phyloP scores from a whole-genome alignment of 1,139 yeast genomes.

The Magnusiomyces tetraspermus region DNA sequence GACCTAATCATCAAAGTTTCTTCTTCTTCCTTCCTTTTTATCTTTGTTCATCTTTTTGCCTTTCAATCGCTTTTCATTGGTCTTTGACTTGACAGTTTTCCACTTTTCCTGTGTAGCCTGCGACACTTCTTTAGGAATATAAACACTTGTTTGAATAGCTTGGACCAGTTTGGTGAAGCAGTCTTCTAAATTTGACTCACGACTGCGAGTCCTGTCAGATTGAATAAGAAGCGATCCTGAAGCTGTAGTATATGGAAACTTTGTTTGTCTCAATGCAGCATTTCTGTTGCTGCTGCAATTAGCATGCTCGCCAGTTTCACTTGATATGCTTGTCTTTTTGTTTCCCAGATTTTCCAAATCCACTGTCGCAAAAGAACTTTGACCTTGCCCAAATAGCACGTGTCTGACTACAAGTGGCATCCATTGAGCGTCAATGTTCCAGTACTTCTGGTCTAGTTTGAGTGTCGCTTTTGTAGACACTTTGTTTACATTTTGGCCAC shows the following conservation, averaged over 20 bases:
- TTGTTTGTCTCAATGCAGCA: too few relatives aligned
- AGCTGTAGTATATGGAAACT: constrained; percentile 49
- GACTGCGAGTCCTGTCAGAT: constrained; percentile 50
- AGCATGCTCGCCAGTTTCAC: neutral
- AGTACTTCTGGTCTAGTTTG: constrained; percentile 38
- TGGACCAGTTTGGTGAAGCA: constrained; percentile 52
- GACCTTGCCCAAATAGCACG: neutral
- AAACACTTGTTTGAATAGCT: constrained; percentile 42
- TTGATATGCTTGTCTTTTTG: constrained; percentile 11
- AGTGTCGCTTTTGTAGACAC: constrained; percentile 60
- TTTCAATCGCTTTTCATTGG: constrained; percentile 43
- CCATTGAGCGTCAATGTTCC: constrained; percentile 49
- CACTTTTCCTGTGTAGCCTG: constrained; percentile 46
- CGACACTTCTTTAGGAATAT: constrained; percentile 44
- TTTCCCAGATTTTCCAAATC: constrained; percentile 13
- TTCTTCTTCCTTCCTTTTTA: constrained; percentile 44
- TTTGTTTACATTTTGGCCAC: constrained; percentile 91
- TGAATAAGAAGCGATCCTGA: constrained; percentile 50
- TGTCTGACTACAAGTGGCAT: constrained; percentile 45
- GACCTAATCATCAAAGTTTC: constrained; percentile 12
- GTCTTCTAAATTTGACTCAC: constrained; percentile 48
- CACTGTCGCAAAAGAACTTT: neutral
- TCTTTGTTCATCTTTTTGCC: constrained; percentile 46
- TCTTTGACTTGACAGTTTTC: constrained; percentile 40
- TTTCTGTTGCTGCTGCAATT: neutral